A percentile compares a stretch with the other conserved stretches of the same genome.
These are phyloP conservation scores for Asterionellopsis glacialis DNA, from an alignment of 108 stramenopile species.

Conservation along the genomic window DNA sequence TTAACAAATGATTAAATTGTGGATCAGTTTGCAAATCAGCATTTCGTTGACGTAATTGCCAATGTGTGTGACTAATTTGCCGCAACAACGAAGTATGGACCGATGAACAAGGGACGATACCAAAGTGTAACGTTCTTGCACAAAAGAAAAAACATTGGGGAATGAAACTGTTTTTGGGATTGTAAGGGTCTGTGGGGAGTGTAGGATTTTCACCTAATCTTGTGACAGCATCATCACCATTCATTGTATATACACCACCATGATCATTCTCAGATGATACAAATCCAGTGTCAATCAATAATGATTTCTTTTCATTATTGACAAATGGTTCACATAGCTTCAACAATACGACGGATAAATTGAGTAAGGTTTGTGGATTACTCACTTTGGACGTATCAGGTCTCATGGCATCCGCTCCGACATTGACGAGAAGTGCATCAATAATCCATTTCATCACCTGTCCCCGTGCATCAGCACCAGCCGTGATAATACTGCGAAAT, in stretches of 20 bases:
- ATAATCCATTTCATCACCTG: constrained; percentile 71
- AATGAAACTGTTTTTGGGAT: constrained; percentile 81
- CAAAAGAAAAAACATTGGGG: constrained; percentile 81
- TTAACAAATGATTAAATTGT: constrained; percentile 49
- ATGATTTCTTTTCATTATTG: constrained; percentile 41
- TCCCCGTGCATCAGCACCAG: constrained; percentile 50
- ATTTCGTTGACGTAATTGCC: constrained; percentile 44
- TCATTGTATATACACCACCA: constrained; percentile 55
- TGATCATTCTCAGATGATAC: constrained; percentile 55
- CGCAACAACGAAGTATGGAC: constrained; percentile 52
- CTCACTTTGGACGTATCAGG: constrained; percentile 76
- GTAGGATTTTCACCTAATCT: constrained; percentile 53
- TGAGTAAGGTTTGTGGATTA: constrained; percentile 46
- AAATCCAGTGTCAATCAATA: constrained; percentile 73
- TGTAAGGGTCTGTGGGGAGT: constrained; percentile 21
- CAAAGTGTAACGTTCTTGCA: constrained; percentile 65
- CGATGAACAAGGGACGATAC: constrained; percentile 48
- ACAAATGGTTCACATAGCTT: constrained; percentile 85
- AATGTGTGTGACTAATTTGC: constrained; percentile 54
- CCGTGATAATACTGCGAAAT: constrained; percentile 60
- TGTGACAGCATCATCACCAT: constrained; percentile 66
- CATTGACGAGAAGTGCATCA: constrained; percentile 77
- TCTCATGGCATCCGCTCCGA: constrained; percentile 60
- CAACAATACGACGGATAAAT: constrained; percentile 57
- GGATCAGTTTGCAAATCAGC: constrained; percentile 64